Base-by-base conservation (phyloP, 2,329 filamentous ascomycete species). In the Penicillium nordicum region DNA sequence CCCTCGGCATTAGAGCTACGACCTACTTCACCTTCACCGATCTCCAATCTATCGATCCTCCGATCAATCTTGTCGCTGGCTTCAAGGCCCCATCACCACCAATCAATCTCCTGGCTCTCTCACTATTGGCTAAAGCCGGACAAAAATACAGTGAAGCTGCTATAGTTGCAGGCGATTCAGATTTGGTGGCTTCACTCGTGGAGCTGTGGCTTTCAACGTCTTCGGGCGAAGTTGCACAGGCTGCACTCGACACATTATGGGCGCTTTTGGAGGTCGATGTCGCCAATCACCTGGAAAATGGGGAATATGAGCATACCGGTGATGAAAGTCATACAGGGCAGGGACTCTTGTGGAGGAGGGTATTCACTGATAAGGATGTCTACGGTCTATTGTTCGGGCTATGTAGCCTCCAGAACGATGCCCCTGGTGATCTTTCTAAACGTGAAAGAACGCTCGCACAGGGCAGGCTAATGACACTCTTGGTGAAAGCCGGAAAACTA, bases 331-430 rank as follows among this genome's bases (percentile, higher is more conserved):
- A 63, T 49, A 62, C 58, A 64, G 79, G 79, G 4, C 79, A 82
- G 60, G 81, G 80, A 0, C 71, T 85, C 1, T 75, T 88, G 65
- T 87, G 84, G 84, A 80, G 83, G 65, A 80, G 85, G 18, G 62
- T 87, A 0, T 87, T 88, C 63, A 77, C 78, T 2, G 85, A 87
- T 60, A 79, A 76, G 56, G 79, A 85, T 63, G 78, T 87, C 7
- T 85, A 85, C 62, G 75, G 74, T 1, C 72, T 80, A 8, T 74
- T 87, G 32, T 87, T 84, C 69, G 78, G 79, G 30, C 74, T 80
- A 50, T 85, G 81, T 64, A 81, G 79, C 58, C 70, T 80, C 41
- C 71, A 71, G 9, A 65, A 64, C 10, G 61, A 68, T 43, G 69
- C 70, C n/a, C 65, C 76, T 29, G 68, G 63, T 32, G 68, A 71